These are phyloP conservation scores for Nakaseomyces uthaithaninus DNA, from an alignment of 1,139 yeast genomes.

Conservation along the genomic window DNA sequence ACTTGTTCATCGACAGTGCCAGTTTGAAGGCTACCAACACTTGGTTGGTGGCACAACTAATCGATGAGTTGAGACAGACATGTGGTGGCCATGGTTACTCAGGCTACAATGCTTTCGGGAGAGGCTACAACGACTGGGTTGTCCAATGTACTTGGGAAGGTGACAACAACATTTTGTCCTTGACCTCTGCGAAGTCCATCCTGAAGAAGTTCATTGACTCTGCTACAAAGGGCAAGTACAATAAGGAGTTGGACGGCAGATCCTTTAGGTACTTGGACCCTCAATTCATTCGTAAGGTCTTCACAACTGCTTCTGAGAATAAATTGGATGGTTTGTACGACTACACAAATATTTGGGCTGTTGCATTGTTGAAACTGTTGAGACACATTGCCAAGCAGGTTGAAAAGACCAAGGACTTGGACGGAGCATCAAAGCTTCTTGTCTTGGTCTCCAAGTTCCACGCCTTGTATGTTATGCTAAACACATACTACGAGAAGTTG, in stretches of 20 bases:
- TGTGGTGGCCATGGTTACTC: conserved; percentile 98
- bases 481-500: conserved; percentile 29
- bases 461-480: conserved; percentile 45
- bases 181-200: conserved; percentile 74
- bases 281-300: conserved; percentile 20
- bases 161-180: conserved; percentile 78
- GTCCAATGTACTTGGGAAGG: conserved; percentile 99
- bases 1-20: conserved; percentile 78
- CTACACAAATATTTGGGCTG: conserved; percentile 39
- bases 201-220: conserved; percentile 44
- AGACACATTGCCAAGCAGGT: conserved; percentile 41
- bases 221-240: conserved; percentile 34
- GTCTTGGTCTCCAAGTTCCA: conserved; percentile 54
- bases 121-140: conserved; percentile 84
- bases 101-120: conserved; percentile 82
- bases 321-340: conserved; percentile 33
- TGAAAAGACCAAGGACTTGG: conserved; percentile 43
- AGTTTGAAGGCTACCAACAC: conserved; percentile 84
- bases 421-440: conserved; percentile 51
- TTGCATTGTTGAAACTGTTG: conserved; percentile 41
- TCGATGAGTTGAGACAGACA: conserved; percentile 88
- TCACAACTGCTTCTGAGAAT: conserved; percentile 29
- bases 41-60: conserved; percentile 72
- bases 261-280: conserved; percentile 39
- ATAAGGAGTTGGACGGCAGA: conserved; percentile 34